Conservation (phyloP, 139 green algal genomes). For the Chlamydomonas sp. region DNA sequence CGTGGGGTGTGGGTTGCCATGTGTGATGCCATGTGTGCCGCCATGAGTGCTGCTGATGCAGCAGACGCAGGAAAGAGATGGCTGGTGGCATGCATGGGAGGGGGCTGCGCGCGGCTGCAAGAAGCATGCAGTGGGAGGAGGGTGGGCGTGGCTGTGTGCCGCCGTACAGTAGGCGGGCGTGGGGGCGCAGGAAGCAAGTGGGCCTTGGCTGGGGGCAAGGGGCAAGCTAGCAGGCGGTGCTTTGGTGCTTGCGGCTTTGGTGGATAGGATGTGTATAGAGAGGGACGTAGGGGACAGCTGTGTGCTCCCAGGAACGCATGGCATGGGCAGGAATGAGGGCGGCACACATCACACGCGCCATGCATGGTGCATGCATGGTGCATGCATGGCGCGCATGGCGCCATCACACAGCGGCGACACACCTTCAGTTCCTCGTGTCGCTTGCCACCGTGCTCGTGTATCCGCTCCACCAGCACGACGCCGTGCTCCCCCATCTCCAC, state of each 20-base stretch:
- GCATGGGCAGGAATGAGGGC: not conserved
- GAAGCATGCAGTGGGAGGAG: no score
- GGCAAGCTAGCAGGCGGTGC: no score
- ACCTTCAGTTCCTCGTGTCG: conserved; percentile 80
- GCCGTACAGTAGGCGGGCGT: no score
- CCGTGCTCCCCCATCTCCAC: conserved; percentile 86
- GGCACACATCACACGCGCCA: not conserved
- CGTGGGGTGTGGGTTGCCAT: no score
- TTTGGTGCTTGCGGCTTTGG: not conserved
- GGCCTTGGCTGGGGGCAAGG: no score
- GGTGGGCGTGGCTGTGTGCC: no score
- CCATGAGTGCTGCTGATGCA: no score
- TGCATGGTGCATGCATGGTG: not conserved
- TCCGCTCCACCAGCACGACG: conserved; percentile 83
- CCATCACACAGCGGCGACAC: no score
- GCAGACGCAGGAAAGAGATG: no score
- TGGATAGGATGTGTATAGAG: not conserved
- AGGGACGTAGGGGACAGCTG: not conserved
- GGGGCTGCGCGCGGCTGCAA: no score
- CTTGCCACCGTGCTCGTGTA: conserved; percentile 62
- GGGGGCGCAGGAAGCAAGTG: no score
- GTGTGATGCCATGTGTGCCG: not conserved
- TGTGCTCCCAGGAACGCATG: not conserved
- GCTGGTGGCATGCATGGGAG: no score
- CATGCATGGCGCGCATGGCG: not conserved